A percentile compares a stretch with the other conserved stretches of the same genome.
phyloP scores from a whole-genome alignment of 106 monocot species.

The Agapanthus africanus region DNA sequence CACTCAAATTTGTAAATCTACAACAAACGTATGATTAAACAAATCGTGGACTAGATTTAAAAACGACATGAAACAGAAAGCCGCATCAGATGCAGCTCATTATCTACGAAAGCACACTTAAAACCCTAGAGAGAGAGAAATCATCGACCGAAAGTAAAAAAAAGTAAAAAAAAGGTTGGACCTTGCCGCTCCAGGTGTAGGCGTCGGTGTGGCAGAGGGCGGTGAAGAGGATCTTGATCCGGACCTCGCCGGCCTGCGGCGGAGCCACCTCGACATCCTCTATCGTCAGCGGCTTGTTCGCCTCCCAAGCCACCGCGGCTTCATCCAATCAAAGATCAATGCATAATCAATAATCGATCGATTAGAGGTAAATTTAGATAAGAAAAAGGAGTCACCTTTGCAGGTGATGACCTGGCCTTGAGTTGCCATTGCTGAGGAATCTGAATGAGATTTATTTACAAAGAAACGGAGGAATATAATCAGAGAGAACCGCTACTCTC shows the following conservation, averaged over 20 bases:
- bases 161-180: conserved; percentile 9
- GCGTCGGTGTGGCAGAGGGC: conserved; percentile 97
- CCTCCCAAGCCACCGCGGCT: conserved; percentile 95
- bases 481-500: neutral
- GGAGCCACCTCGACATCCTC: conserved; percentile 97
- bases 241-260: conserved; percentile 95
- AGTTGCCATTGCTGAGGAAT: conserved; percentile 15
- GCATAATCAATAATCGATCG: neutral
- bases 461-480: too few species aligned
- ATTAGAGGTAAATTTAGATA: neutral
- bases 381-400: conserved; percentile 44
- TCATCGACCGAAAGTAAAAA: neutral
- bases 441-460: neutral
- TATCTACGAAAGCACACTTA: neutral
- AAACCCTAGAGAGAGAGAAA: neutral
- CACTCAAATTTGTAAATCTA: too few species aligned
- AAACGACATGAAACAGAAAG: too few species aligned
- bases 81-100: neutral
- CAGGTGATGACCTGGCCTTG: conserved; percentile 89
- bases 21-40: neutral
- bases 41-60: neutral
- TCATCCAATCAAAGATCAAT: conserved; percentile 2
- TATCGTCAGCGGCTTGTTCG: conserved; percentile 87
- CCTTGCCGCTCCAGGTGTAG: conserved; percentile 96
- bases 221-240: conserved; percentile 89